Evolutionary conservation across 257 asterid species (phyloP).

Genomic region (Sherardia arvensis): DNA sequence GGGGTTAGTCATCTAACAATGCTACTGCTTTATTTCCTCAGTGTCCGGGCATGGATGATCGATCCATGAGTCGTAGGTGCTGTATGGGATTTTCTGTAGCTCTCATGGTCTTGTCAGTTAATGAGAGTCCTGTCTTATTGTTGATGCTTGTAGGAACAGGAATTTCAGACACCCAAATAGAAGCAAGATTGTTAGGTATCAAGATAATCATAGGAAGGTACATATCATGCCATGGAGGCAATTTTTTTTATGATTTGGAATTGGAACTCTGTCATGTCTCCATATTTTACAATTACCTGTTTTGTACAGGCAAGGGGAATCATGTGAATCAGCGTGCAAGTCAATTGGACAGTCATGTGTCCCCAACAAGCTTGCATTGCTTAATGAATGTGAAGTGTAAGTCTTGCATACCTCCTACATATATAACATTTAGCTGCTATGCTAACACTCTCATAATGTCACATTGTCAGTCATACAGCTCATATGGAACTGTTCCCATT

Average conservation of each 20-base stretch:
- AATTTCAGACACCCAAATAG: constrained; percentile 34
- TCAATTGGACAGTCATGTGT: constrained; percentile 80
- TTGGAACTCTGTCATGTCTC: not conserved
- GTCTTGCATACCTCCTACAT: constrained; percentile 18
- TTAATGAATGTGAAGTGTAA: constrained; percentile 76
- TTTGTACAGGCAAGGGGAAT: constrained; percentile 66
- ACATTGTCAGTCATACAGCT: not conserved
- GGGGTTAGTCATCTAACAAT: no score
- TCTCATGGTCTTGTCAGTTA: not conserved
- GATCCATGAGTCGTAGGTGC: not conserved
- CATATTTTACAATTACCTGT: constrained; percentile 19
- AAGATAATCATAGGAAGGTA: constrained; percentile 69
- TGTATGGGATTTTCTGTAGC: not conserved
- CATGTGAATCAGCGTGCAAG: constrained; percentile 74
- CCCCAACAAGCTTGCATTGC: constrained; percentile 72
- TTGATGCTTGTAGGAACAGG: constrained; percentile 25
- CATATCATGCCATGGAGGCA: constrained; percentile 3
- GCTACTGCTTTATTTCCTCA: not conserved
- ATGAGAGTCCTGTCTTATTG: not conserved
- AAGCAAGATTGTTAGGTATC: constrained; percentile 64
- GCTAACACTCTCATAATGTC: not conserved
- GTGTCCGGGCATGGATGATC: not conserved
- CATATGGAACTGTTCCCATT: not conserved
- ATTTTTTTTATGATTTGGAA: not conserved
- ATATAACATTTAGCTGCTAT: not conserved